Base-by-base conservation (phyloP, 1,284 basidiomycete genomes). In the Trichosporon faecale region DNA sequence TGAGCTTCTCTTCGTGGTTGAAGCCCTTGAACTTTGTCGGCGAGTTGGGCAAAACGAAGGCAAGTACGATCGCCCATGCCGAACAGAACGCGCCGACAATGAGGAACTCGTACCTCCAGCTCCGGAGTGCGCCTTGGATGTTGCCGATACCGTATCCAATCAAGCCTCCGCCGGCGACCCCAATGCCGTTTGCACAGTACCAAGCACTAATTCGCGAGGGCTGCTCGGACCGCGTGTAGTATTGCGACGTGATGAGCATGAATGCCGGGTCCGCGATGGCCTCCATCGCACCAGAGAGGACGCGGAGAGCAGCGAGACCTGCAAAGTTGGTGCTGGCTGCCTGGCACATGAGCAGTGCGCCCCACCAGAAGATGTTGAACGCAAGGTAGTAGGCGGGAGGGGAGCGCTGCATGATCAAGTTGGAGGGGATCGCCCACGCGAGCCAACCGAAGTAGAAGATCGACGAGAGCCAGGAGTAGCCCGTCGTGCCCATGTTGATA, bases 361-460 rank as follows among this genome's bases (percentile, higher is more conserved):
- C 85, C 85, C 85, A 86, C 69, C 85, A 74, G 74, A 84, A 83
- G 71, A 86, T 86, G 74, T 85, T 85, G 73, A 82, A 74, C 9
- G 82, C 83, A 60, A 87, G 82, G 73, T 86, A 86, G 61, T 84
- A 84, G 18, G 83, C 83, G 0, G 84, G 78, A 0, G 85, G 85
- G n/a, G 78, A 84, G 44, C 83, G 81, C 70, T 86, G 85, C 83
- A 86, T 85, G 65, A 86, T 73, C 37, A 86, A 66, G 74, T 86
- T 86, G 11, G 85, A 84, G 0, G 86, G 86, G 61, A 86, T 80
- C 0, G 85, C 85, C 85, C 85, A 86, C 1, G 75, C 80, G 4
- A 86, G 71, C 85, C 85, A 86, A 25, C 85, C 85, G 65, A 85
- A 85, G 77, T 86, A 86, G 77, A 86, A 86, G 57, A 85, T 75